These are phyloP conservation scores for Didymella sp. DNA, from an alignment of 2,329 filamentous ascomycete genomes.

Conservation along the genomic window DNA sequence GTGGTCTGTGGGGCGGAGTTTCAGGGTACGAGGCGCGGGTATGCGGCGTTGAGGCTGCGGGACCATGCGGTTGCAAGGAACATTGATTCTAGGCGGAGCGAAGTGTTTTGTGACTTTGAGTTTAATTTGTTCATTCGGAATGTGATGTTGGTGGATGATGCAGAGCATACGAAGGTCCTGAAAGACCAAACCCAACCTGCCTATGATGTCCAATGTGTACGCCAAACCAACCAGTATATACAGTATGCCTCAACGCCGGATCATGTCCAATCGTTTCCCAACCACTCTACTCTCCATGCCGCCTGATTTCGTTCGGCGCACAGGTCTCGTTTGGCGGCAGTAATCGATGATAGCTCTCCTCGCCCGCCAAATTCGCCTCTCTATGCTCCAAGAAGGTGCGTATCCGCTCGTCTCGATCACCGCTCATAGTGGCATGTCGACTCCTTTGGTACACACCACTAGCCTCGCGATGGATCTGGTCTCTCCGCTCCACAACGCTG, in stretches of 20 bases:
- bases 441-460: constrained; percentile 67
- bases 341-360: constrained; percentile 56
- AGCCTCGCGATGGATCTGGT: constrained; percentile 70
- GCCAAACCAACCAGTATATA: not conserved
- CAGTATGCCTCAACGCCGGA: constrained; percentile 11
- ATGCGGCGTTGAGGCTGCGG: constrained; percentile 6
- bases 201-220: not conserved
- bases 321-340: constrained; percentile 57
- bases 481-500: constrained; percentile 70
- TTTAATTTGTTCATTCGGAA: constrained; percentile 1
- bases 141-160: constrained; percentile 4
- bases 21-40: not conserved
- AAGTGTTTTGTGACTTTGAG: not conserved
- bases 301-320: constrained; percentile 51
- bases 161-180: constrained; percentile 14
- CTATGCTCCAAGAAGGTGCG: constrained; percentile 73
- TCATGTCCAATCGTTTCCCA: not conserved
- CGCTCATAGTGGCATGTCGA: constrained; percentile 60
- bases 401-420: constrained; percentile 64
- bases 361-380: constrained; percentile 50
- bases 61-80: not conserved
- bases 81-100: too few species aligned
- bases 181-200: constrained; percentile 13
- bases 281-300: constrained; percentile 22
- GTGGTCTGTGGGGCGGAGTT: constrained; percentile 15